Base-by-base conservation (phyloP, 305 asterid genomes). In the Plantago coronopus region DNA sequence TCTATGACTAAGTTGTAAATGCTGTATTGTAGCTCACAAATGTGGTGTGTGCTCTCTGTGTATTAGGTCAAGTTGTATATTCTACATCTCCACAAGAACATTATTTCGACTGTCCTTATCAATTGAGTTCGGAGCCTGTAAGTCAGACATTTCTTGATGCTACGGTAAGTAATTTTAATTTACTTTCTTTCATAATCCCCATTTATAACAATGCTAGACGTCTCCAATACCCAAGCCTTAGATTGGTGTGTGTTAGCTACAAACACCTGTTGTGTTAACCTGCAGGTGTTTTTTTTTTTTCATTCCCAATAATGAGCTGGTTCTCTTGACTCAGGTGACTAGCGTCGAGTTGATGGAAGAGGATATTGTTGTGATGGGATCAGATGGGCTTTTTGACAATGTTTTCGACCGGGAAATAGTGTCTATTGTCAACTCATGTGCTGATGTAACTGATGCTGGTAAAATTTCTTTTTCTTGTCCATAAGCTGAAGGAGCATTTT, bases 41-140 rank as follows among this genome's bases (percentile, higher is more conserved):
- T 43, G 45, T 45, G 27, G 46, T 60, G 63, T 40, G 63, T 43
- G 7, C 57, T 34, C 48, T 29, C 61, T 47, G 7, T 48, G 31
- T 54, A 59, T 58, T 9, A 89, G 97, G 93, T 62, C 96, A 80
- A 73, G 54, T 87, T 47, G 75, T 78, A 21, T 87, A 70, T 70
- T 81, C 95, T 43, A 83, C 97, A 7, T 85, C 83, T 57, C 95
- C 96, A 11, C 96, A 85, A 71, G 97, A 89, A 63, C 96, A 87
- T 76, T 87, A 87, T 62, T 89, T 89, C 60, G 95, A 89, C 79
- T 89, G 97, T 65, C 97, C 97, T 0, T 87, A 81, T 71, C 97
- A 87, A 78, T 61, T 89, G 77, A 87, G 96, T 74, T 89, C 97
- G 17, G 96, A 89, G 83, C 71, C 88, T 54, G 74, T 80, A 64